Conservation (phyloP, 306 rosid genomes). For the Senna tora region DNA sequence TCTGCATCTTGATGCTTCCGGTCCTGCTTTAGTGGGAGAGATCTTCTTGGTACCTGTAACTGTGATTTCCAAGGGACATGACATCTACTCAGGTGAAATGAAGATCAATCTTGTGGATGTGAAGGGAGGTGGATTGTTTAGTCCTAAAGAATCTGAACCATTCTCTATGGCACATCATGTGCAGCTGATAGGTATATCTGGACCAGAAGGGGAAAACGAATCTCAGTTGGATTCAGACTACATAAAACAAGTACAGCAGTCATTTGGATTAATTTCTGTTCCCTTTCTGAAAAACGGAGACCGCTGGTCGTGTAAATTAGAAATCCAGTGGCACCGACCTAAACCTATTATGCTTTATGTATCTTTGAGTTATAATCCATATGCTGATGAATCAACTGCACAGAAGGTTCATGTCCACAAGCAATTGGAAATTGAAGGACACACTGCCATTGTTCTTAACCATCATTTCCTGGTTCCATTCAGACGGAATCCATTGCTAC, state of each 20-base stretch:
- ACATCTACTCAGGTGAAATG: conserved; percentile 78
- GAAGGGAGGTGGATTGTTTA: conserved; percentile 85
- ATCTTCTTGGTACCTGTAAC: conserved; percentile 80
- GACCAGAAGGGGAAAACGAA: conserved; percentile 70
- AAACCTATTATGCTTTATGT: conserved; percentile 91
- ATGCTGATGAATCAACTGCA: conserved; percentile 49
- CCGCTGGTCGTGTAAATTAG: conserved; percentile 89
- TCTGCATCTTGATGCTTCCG: conserved; percentile 66
- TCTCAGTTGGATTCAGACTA: conserved; percentile 58
- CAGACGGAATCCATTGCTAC: conserved; percentile 74
- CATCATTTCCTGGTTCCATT: conserved; percentile 77
- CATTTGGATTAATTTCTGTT: conserved; percentile 89
- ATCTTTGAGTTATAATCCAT: conserved; percentile 76
- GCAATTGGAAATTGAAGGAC: conserved; percentile 93
- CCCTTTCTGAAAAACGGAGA: conserved; percentile 75
- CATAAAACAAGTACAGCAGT: conserved; percentile 72
- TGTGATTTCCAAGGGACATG: conserved; percentile 76
- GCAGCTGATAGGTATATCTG: conserved; percentile 85
- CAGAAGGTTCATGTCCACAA: conserved; percentile 82
- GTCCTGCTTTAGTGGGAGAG: conserved; percentile 93
- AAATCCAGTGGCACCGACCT: conserved; percentile 92
- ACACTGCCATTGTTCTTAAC: conserved; percentile 62
- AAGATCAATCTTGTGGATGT: conserved; percentile 98
- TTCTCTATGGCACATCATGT: conserved; percentile 74
- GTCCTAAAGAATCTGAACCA: conserved; percentile 82